Evolutionary conservation across 805 yeast species (phyloP), one percentile per base, ranked within the genome.

Genomic region (Nakazawaea holstii): DNA sequence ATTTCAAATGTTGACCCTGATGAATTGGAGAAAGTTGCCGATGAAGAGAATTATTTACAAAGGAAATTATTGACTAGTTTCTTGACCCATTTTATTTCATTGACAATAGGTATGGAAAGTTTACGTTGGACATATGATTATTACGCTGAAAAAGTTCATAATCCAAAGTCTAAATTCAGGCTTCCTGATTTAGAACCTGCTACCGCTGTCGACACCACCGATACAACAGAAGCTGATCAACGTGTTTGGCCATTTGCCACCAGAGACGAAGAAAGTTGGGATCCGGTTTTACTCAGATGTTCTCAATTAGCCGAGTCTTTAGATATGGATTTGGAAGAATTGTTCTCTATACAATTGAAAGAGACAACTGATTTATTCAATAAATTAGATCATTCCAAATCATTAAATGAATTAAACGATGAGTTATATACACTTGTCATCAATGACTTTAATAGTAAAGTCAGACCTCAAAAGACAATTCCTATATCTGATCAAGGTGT

Each of bases 1-100:
- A 49, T 54, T 13, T 55, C 59, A 15, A 56, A 56, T 6, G 53
- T 62, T 26, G 68, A 74, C 32, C 52, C 68, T 0, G 67, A 63
- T 6, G 76, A 74, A 33, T 52, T 77, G 41, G 55, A 68, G 3
- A 60, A 60, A 55, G 64, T 74, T 29, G 55, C 54, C n/a, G 70
- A 70, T 32, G 82, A 80, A 53, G 94, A 86, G 60, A 67, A 73
- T 7, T 74, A 72, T 49, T 64, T 84, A 31, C 92, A 87, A 57
- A 72, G 87, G 33, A 77, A 76, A 53, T 65, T 90, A 37, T 65
- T 92, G 45, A 79, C 82, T 35, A 74, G 82, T 41, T 76, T 86
- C 41, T 53, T 84, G 17, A 76, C 91, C 1, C 74, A 79, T 54
- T 59, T 75, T 1, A 63, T 79, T 11, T 76, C 72, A 35, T 56